Conservation (phyloP, 192 early-diverging fungal species). For the Backusella australiensis region DNA sequence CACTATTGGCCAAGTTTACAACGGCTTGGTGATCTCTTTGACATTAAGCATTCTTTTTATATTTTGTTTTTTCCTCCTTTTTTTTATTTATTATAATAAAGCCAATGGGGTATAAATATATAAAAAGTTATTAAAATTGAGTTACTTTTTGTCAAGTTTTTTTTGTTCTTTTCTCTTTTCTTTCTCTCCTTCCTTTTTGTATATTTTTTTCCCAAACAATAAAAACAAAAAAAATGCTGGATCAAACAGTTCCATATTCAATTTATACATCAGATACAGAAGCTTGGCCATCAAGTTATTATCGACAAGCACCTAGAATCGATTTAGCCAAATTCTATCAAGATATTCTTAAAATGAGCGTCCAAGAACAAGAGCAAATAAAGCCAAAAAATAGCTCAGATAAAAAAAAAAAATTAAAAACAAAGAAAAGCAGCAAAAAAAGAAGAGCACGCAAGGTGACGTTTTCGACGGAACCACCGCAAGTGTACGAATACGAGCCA, state of each 20-base stretch:
- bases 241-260: not conserved
- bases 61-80: constrained; percentile 1
- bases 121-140: not conserved
- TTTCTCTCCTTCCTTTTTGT: not conserved
- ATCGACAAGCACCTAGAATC: not conserved
- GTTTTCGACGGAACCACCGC: constrained; percentile 11
- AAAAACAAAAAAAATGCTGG: not conserved
- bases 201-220: not conserved
- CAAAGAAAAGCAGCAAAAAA: not conserved
- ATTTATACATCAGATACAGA: not conserved
- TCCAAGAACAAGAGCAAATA: not conserved
- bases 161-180: not conserved
- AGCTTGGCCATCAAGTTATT: constrained; percentile 16
- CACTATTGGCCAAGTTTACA: constrained; percentile 3
- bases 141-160: not conserved
- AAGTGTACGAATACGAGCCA: constrained; percentile 13
- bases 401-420: not conserved
- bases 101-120: not conserved
- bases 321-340: constrained; percentile 16
- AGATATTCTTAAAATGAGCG: not conserved
- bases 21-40: not conserved
- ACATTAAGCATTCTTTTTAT: not conserved
- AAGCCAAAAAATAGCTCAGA: not conserved
- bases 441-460: not conserved
- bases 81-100: not conserved